Evolutionary conservation across 768 basidiomycete species (phyloP).

Genomic region (Trametes elegans): DNA sequence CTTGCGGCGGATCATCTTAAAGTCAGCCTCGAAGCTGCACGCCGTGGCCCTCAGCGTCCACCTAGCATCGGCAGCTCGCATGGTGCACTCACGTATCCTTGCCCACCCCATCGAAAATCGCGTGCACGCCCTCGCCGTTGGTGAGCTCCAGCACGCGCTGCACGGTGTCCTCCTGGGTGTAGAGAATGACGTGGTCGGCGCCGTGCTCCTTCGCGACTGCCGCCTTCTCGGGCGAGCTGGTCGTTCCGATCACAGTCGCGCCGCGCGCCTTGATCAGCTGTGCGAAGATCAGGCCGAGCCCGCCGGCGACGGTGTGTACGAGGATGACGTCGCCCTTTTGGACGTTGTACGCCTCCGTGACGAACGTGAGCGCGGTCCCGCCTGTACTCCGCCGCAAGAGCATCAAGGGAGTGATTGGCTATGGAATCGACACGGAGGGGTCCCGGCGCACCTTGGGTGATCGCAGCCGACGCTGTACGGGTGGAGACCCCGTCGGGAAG

Average conservation of each 20-base stretch:
- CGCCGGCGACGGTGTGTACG: slow-evolving; percentile 89
- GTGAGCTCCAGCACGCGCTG: slow-evolving; percentile 72
- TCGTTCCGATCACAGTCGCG: slow-evolving; percentile 91
- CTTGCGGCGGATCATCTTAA: slow-evolving; percentile 79
- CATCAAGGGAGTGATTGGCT: neutral
- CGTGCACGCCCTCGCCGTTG: slow-evolving; percentile 77
- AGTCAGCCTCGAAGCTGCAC: slow-evolving; percentile 70
- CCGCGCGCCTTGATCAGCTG: slow-evolving; percentile 71
- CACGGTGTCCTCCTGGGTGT: slow-evolving; percentile 70
- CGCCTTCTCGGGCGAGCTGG: slow-evolving; percentile 80
- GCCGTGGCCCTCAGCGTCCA: neutral
- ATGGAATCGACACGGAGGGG: neutral
- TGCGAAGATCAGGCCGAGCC: slow-evolving; percentile 66
- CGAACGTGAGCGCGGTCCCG: slow-evolving; percentile 71
- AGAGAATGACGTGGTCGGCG: slow-evolving; percentile 82
- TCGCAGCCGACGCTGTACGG: slow-evolving; percentile 56
- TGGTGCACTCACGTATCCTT: slow-evolving; percentile 74
- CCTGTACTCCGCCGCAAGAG: slow-evolving; percentile 31
- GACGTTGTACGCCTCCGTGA: slow-evolving; percentile 82
- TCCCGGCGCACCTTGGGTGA: slow-evolving; percentile 45
- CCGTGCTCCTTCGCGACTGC: slow-evolving; percentile 73
- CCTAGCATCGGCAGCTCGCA: neutral
- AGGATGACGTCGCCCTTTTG: slow-evolving; percentile 76
- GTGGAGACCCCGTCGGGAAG: slow-evolving; percentile 61
- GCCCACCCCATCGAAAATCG: slow-evolving; percentile 90